Conservation (phyloP, 345 rosid species). For the Cardamine resedifolia region DNA sequence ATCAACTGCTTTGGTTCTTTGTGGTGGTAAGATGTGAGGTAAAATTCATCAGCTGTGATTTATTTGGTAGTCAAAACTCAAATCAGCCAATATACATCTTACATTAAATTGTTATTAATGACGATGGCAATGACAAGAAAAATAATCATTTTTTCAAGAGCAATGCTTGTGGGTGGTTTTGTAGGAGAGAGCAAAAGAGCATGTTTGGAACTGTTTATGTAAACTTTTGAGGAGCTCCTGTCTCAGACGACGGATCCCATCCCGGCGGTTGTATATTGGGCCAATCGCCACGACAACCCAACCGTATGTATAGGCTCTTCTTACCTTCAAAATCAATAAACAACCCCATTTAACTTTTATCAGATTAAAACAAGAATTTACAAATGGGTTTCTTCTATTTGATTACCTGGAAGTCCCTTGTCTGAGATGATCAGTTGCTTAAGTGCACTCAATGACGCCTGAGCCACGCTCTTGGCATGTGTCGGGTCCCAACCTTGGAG, state of each 20-base stretch:
- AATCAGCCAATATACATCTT: background rate
- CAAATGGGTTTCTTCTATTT: background rate
- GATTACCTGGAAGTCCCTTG: conserved; percentile 77
- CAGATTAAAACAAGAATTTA: background rate
- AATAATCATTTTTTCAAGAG: background rate
- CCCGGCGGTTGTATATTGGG: conserved; percentile 83
- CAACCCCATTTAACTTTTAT: background rate
- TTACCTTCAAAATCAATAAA: conserved; percentile 46
- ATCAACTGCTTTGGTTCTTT: background rate
- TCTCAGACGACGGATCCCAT: conserved; percentile 63
- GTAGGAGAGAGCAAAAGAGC: conserved; percentile 12
- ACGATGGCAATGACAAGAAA: background rate
- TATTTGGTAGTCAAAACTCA: background rate
- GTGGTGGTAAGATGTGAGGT: background rate
- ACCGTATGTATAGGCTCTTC: conserved; percentile 82
- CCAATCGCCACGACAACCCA: conserved; percentile 92
- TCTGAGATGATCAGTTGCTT: conserved; percentile 72
- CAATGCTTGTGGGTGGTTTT: background rate
- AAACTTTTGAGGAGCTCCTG: conserved; percentile 22
- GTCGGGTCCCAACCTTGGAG: conserved; percentile 80
- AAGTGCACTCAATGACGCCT: conserved; percentile 85
- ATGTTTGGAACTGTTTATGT: conserved; percentile 8
- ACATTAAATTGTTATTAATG: background rate
- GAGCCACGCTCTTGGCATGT: conserved; percentile 76
- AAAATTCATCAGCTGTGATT: background rate